These are phyloP conservation scores for Amylocarpus encephaloides DNA, from an alignment of 2,329 filamentous ascomycete species.

Conservation along the genomic window DNA sequence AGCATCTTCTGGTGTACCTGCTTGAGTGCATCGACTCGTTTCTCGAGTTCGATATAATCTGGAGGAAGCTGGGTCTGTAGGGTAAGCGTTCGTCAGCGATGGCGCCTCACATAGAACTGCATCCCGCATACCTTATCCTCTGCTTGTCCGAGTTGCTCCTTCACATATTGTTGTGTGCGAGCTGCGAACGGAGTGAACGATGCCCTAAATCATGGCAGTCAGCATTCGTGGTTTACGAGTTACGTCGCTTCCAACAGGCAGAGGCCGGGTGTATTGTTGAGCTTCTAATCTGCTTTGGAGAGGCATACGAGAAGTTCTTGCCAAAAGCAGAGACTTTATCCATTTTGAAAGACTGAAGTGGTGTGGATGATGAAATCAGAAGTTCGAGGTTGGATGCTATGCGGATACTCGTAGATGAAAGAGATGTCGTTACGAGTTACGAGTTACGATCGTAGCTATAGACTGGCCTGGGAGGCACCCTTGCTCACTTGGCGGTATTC, in stretches of 20 bases:
- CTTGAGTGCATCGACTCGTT: constrained; percentile 95
- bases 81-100: constrained; percentile 6
- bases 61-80: constrained; percentile 87
- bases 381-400: constrained; percentile 9
- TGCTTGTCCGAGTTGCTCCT: constrained; percentile 91
- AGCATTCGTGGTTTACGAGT: constrained; percentile 26
- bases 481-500: too few relatives aligned
- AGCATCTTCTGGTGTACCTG: constrained; percentile 96
- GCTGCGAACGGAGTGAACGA: constrained; percentile 88
- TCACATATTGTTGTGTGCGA: constrained; percentile 93
- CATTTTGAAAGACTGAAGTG: constrained; percentile 39
- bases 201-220: constrained; percentile 57
- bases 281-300: constrained; percentile 3
- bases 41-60: constrained; percentile 98
- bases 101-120: neutral
- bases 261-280: constrained; percentile 10
- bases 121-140: constrained; percentile 70
- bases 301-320: constrained; percentile 60
- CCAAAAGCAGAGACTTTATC: constrained; percentile 65
- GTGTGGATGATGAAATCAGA: constrained; percentile 15
- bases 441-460: too few relatives aligned
- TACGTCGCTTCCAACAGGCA: constrained; percentile 25
- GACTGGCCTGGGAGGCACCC: too few relatives aligned
- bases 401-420: constrained; percentile 2
- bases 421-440: too few relatives aligned